Evolutionary conservation across 176 grass and related monocot genomes (phyloP), one percentile per base, ranked within the genome.

Genomic region (Carex scoparia): DNA sequence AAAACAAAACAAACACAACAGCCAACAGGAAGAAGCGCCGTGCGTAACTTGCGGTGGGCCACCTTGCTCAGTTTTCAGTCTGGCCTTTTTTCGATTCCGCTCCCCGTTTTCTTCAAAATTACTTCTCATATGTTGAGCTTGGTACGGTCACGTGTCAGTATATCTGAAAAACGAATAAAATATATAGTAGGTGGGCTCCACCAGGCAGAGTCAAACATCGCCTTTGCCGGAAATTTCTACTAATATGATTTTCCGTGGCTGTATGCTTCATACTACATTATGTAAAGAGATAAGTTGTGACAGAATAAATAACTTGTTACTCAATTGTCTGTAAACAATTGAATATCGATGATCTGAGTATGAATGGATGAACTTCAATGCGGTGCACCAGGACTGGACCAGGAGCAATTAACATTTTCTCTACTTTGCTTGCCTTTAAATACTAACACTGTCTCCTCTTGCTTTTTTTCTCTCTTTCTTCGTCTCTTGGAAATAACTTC

Each of bases 381-480:
- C 27, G 38, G 38, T 60, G 32, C 44, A 31, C 61, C 48, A 49
- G 61, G 63, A 68, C n/a, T 60, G 32, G 27, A 31, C 61, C 48
- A 49, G 61, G 63, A 68, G 61, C 61, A 83, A 44, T 63, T 46
- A 42, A 64, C 40, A 64, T 48, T 61, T 81, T 11, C 10, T 46
- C 35, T 63, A 81, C 38, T 40, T 61, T 81, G 79, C 61, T 62
- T 83, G 40, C 61, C 63, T 83, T 83, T 83, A 83, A 83, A 83
- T 83, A 83, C 61, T 66, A 51, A 83, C n/a, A 68, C 38, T 16
- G 61, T 68, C 42, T 83, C 63, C 46, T 35, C 7, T 81, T 30
- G 1, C 32, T 37, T 53, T 48, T 63, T 65, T 23, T 67, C 37
- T 53, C 31, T 81, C 56, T 79, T 1, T 81, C 35, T 40, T 59